These are phyloP conservation scores for Teratosphaeria viscida DNA, from an alignment of 2,329 filamentous ascomycete species.

Conservation along the genomic window DNA sequence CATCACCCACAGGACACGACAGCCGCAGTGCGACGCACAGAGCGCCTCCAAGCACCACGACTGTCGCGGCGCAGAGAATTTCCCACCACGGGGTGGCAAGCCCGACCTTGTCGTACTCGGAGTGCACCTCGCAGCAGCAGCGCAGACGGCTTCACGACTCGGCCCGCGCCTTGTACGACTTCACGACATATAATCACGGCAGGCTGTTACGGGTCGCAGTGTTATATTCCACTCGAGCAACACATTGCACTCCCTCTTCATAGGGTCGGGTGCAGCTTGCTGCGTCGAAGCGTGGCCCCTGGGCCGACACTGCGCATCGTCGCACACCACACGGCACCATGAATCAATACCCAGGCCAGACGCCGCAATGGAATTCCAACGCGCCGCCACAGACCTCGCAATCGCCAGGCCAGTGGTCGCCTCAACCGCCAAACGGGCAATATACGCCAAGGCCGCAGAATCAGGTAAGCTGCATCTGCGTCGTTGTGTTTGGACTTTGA, in stretches of 20 bases:
- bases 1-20: not conserved
- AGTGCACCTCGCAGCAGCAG: not conserved
- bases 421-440: constrained; percentile 24
- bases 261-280: not conserved
- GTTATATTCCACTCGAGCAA: not conserved
- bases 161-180: constrained; percentile 10
- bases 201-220: not conserved
- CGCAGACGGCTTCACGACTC: constrained; percentile 3
- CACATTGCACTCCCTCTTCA: not conserved
- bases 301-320: not conserved
- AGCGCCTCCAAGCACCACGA: not conserved
- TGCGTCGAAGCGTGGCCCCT: not conserved
- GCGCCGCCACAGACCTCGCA: constrained; percentile 10
- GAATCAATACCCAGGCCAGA: constrained; percentile 13
- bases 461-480: constrained; percentile 21
- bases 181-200: not conserved
- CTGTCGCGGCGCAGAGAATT: not conserved
- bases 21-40: not conserved
- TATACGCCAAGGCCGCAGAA: constrained; percentile 19
- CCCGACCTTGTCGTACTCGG: not conserved
- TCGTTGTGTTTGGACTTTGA: constrained; percentile 1
- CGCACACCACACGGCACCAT: constrained; percentile 1
- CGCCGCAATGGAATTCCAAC: constrained; percentile 14
- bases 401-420: constrained; percentile 16
- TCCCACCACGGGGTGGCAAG: not conserved